Evolutionary conservation across 2,329 filamentous ascomycete species (phyloP).

Genomic region (Phyllosticta citribraziliensis): DNA sequence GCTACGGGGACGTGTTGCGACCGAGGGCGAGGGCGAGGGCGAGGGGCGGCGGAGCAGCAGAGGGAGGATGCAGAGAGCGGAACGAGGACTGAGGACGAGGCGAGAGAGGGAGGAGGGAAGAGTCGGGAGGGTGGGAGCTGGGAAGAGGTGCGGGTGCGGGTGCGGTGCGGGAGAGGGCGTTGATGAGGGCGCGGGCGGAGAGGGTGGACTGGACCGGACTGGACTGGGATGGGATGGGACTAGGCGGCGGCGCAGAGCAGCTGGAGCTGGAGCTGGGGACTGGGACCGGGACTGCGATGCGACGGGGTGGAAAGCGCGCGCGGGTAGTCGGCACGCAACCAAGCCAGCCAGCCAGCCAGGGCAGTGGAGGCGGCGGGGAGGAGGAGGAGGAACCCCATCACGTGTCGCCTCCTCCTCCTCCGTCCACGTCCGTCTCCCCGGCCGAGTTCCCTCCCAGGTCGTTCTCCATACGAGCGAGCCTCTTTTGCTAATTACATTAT

Average conservation of each 20-base stretch:
- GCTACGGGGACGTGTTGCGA: background rate
- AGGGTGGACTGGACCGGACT: background rate
- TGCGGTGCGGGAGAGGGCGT: background rate
- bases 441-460: no score
- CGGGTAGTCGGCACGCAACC: no score
- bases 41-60: background rate
- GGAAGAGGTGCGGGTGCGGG: background rate
- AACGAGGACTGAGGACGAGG: background rate
- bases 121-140: background rate
- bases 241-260: background rate
- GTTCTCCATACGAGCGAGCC: no score
- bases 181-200: background rate
- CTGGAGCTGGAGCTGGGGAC: background rate
- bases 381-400: no score
- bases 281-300: background rate
- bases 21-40: background rate
- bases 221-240: no score
- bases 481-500: no score
- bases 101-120: background rate
- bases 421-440: no score
- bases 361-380: no score
- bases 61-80: background rate
- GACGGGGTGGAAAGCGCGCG: no score
- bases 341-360: no score
- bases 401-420: no score